Evolutionary conservation across 345 rosid genomes (phyloP), one percentile per base, ranked within the genome.

Genomic region (Pseudoturritis turrita): DNA sequence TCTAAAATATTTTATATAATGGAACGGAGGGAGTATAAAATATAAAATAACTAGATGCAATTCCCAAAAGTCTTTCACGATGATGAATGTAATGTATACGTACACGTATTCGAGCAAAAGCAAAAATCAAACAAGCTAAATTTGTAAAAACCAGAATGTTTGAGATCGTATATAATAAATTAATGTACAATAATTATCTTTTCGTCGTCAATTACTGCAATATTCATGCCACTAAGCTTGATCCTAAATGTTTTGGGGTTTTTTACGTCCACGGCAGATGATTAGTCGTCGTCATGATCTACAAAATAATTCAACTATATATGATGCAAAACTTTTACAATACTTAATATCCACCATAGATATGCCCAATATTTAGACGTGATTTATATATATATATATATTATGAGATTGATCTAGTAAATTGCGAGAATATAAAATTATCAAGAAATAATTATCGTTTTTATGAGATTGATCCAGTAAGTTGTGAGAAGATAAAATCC

Each of bases 251-350:
- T 40, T 49, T 59, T 58, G 9, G 18, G 36, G 1, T 1, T 44
- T 45, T 17, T 28, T 66, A 70, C 58, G 59, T 47, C 66, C n/a
- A 58, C 49, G 58, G 49, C 37, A 46, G 39, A 47, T 49, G 45
- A 49, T 17, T 36, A 60, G 68, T 60, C 68, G 41, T 18, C 18
- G 28, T 26, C 52, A 44, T 62, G 50, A 10, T 70, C 25, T 15
- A 26, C 19, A 49, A 51, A 39, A 40, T 31, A 33, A 41, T 53
- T 52, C 45, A 51, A 35, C 13, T 31, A 51, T n/a, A n/a, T n/a
- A n/a, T 72, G 54, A 51, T 51, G 23, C 36, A 62, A 51, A 62
- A 62, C 22, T 60, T 37, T 41, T 41, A 41, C 18, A 40, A 62
- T 28, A 29, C 39, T 46, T 50, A 52, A 72, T 40, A 52, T 31